Percentiles rank a stretch among this genome's conserved stretches.
Evolutionary conservation across 768 basidiomycete species (phyloP).

Genomic region (Mycena galopus): DNA sequence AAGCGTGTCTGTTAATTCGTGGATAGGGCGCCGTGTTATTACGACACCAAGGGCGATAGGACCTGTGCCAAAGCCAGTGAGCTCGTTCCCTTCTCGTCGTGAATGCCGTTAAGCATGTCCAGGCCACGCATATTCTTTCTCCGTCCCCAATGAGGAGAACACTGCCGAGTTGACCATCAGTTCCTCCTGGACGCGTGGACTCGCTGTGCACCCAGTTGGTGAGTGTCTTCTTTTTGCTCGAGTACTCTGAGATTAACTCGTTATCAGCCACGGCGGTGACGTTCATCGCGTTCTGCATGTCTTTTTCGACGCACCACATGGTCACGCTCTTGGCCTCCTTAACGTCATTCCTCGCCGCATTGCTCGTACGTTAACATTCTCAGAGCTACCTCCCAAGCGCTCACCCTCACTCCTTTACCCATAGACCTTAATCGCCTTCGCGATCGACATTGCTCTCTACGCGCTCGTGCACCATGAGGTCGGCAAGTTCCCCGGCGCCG

Average conservation of each 20-base stretch:
- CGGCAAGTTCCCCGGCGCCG: conserved; percentile 58
- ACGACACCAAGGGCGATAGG: conserved; percentile 55
- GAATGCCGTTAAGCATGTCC: conserved; percentile 1
- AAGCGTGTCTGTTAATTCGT: conserved; percentile 7
- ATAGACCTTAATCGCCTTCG: conserved; percentile 79
- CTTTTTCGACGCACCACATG: conserved; percentile 69
- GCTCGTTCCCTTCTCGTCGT: conserved; percentile 13
- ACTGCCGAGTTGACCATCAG: conserved; percentile 57
- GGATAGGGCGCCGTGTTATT: conserved; percentile 75
- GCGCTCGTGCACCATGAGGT: conserved; percentile 72
- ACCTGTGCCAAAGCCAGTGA: conserved; percentile 65
- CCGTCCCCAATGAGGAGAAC: conserved; percentile 53
- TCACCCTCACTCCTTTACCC: not conserved
- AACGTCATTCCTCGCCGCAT: conserved; percentile 78
- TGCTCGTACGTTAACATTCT: conserved; percentile 47
- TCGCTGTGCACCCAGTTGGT: conserved; percentile 85
- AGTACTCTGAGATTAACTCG: not conserved
- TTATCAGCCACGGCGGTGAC: conserved; percentile 64
- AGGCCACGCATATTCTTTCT: conserved; percentile 71
- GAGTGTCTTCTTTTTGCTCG: conserved; percentile 42
- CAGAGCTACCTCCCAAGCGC: not conserved
- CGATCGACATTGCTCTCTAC: conserved; percentile 82
- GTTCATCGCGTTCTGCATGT: conserved; percentile 73
- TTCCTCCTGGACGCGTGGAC: conserved; percentile 77
- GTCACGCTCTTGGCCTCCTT: conserved; percentile 74